Evolutionary conservation across 106 monocot genomes (phyloP).

Genomic region (Platanthera guangdongensis): DNA sequence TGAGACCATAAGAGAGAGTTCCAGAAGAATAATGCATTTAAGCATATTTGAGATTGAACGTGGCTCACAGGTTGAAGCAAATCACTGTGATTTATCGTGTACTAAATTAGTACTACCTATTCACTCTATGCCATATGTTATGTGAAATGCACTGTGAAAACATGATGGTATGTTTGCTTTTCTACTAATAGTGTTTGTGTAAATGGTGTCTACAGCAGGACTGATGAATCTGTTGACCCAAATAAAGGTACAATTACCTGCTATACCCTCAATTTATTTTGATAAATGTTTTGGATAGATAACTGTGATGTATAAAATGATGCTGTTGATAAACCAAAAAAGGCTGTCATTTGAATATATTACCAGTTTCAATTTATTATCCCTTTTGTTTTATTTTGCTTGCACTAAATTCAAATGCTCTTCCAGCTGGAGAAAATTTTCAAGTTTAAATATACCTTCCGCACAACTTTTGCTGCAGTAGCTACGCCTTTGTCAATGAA

Average conservation of each 20-base stretch:
- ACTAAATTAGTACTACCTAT: too few species aligned
- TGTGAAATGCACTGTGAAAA: too few species aligned
- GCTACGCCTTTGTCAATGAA: constrained; percentile 93
- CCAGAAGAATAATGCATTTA: too few species aligned
- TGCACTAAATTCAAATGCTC: neutral
- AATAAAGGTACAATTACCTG: neutral
- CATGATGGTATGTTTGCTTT: too few species aligned
- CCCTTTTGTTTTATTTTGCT: neutral
- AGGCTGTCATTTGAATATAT: neutral
- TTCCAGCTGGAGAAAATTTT: neutral
- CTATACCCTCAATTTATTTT: neutral
- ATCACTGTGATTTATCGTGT: too few species aligned
- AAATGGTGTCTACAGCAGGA: too few species aligned
- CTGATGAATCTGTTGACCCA: neutral
- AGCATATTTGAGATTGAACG: too few species aligned
- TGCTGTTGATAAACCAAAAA: neutral
- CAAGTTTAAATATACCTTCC: constrained; percentile 52
- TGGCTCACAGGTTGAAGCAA: too few species aligned
- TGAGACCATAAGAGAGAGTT: too few species aligned
- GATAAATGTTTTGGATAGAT: neutral
- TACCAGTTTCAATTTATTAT: neutral
- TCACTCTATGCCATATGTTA: too few species aligned
- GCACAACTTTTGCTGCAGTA: constrained; percentile 92
- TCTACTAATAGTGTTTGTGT: too few species aligned
- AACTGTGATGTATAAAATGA: neutral